Evolutionary conservation across 352 stramenopile species (phyloP).

Genomic region (Phytophthora meadii): DNA sequence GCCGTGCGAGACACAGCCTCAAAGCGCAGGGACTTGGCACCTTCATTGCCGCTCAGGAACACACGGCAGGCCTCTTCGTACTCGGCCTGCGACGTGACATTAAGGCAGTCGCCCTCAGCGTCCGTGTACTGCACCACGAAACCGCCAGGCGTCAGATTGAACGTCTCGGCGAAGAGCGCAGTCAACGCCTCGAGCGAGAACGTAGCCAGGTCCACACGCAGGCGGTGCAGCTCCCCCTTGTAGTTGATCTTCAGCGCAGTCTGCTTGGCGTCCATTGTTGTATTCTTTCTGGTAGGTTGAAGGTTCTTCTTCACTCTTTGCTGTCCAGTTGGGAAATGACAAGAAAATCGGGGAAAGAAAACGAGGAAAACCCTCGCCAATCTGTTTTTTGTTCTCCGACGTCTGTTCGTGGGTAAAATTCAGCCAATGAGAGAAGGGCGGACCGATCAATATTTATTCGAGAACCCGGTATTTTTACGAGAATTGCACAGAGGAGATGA

Average conservation of each 20-base stretch:
- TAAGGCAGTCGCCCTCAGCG: slow-evolving; percentile 74
- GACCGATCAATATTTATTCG: slow-evolving; percentile 25
- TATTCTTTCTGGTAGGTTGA: slow-evolving; percentile 6
- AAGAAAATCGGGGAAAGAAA: slow-evolving; percentile 10
- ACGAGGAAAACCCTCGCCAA: slow-evolving; percentile 13
- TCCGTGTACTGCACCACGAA: slow-evolving; percentile 89
- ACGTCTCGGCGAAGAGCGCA: slow-evolving; percentile 72
- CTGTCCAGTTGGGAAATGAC: slow-evolving; percentile 48
- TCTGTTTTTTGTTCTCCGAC: slow-evolving; percentile 32
- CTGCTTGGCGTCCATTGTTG: slow-evolving; percentile 54
- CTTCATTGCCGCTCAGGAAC: slow-evolving; percentile 46
- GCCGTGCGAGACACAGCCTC: slow-evolving; percentile 64
- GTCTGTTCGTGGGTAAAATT: slow-evolving; percentile 18
- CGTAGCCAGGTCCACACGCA: slow-evolving; percentile 65
- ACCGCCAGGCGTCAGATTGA: slow-evolving; percentile 42
- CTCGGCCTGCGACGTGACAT: slow-evolving; percentile 74
- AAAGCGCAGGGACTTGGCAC: slow-evolving; percentile 70
- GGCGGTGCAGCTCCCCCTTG: slow-evolving; percentile 87
- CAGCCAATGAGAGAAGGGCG: slow-evolving; percentile 36
- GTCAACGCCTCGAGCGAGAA: slow-evolving; percentile 57
- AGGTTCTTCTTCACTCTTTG: slow-evolving; percentile 15
- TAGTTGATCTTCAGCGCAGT: slow-evolving; percentile 82
- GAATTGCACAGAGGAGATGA: too few species aligned
- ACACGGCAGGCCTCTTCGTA: slow-evolving; percentile 68
- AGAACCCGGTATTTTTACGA: slow-evolving; percentile 2